phyloP scores from a whole-genome alignment of 768 basidiomycete species.

The Cyclocybe aegerita region DNA sequence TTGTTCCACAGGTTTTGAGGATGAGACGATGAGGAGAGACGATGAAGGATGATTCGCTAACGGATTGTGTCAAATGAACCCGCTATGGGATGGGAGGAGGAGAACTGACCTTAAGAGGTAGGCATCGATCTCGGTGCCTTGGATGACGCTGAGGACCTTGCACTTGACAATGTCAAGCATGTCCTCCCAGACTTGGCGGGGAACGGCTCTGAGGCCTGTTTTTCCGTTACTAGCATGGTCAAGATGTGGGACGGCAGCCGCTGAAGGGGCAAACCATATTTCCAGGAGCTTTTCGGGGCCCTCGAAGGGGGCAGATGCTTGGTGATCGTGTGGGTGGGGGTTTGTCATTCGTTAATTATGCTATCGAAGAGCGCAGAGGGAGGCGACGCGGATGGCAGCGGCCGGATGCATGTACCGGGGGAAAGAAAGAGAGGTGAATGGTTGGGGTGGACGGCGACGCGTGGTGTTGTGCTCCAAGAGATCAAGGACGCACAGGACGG shows the following conservation, averaged over 20 bases:
- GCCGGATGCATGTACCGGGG: slow-evolving; percentile 45
- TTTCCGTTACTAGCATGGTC: slow-evolving; percentile 37
- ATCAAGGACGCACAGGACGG: background rate
- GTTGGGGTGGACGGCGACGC: slow-evolving; percentile 2
- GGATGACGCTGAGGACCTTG: slow-evolving; percentile 88
- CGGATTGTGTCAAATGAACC: slow-evolving; percentile 5
- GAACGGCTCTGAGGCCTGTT: slow-evolving; percentile 75
- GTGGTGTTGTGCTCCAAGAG: background rate
- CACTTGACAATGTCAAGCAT: slow-evolving; percentile 98
- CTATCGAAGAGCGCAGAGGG: slow-evolving; percentile 46
- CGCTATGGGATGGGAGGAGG: slow-evolving; percentile 3
- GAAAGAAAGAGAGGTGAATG: slow-evolving; percentile 10
- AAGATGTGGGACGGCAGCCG: slow-evolving; percentile 54
- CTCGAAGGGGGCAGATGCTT: slow-evolving; percentile 68
- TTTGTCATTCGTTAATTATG: slow-evolving; percentile 37
- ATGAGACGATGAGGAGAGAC: slow-evolving; percentile 94
- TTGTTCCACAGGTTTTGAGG: slow-evolving; percentile 98
- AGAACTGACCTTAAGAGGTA: slow-evolving; percentile 86
- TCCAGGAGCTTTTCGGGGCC: slow-evolving; percentile 96
- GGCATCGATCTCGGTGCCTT: slow-evolving; percentile 90
- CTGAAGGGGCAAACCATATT: slow-evolving; percentile 92
- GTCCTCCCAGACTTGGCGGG: slow-evolving; percentile 84
- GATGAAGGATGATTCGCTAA: slow-evolving; percentile 95
- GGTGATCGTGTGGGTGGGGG: slow-evolving; percentile 31
- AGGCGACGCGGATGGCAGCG: slow-evolving; percentile 21